Base-by-base conservation (phyloP, 2,329 filamentous ascomycete genomes). In the Cladosporium cucumerinum region DNA sequence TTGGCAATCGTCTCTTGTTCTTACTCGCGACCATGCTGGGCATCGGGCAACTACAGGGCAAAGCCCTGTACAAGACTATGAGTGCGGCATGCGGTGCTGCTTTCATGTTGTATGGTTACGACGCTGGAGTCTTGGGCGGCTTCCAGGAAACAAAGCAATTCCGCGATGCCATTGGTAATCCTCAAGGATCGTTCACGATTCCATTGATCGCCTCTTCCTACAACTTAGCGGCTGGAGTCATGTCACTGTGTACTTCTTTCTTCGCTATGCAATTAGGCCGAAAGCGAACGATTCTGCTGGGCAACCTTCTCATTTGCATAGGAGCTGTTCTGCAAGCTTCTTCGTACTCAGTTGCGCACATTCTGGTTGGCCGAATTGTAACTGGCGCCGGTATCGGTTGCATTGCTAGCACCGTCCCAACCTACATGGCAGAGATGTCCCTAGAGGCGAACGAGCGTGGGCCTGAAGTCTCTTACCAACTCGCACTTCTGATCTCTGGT, bases 121-220 rank as follows among this genome's bases (percentile, higher is more conserved):
- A 66, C 49, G 65, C 65, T 3, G 65, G 65, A 32, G 65, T 66
- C 6, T 55, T 66, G 12, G 65, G 65, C 6, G 65, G 65, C 5
- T 58, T 66, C 25, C 65, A 66, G n/a, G 61, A 61, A 30, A 66
- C 65, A 8, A 8, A 18, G 16, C 61, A 60, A 30, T 66, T 66
- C 49, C 61, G 61, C 3, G 57, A 55, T 18, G 86, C 86, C n/a
- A 83, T 82, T 5, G 66, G 77, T 10, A 65, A 65, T 23, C 63
- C 63, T 10, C 26, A 61, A 21, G 63, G 18, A 78, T 82, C 67
- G 79, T 82, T 72, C 74, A 69, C 71, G 59, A 72, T 73, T 25
- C 71, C 71, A 0, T 65, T 72, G 54, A 72, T 73, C 34, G 70
- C 68, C 5, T 63, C 70, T 5, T 67, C 67, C 51, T 72, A 72